Conservation (phyloP, 164 flowering plant species). For the Euptelea pleiosperma region DNA sequence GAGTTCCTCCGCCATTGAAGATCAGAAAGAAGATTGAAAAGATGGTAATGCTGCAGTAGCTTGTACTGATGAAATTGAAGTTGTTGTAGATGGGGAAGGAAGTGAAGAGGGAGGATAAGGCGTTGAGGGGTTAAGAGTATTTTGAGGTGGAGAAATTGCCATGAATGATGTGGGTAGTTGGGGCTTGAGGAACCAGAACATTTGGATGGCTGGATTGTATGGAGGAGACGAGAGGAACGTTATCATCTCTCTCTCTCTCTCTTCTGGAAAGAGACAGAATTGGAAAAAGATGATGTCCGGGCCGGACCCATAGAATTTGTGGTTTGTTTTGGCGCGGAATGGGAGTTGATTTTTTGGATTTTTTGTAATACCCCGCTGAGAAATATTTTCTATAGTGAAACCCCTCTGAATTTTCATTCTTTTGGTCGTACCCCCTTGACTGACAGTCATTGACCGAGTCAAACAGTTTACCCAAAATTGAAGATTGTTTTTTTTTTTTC, state of each 20-base stretch:
- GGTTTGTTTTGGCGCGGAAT: not conserved
- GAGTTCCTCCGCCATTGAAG: constrained; percentile 27
- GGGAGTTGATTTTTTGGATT: no score
- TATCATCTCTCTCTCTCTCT: constrained; percentile 5
- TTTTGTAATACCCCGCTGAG: no score
- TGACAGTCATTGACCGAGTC: no score
- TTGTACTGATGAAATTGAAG: not conserved
- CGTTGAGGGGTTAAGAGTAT: not conserved
- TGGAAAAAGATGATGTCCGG: not conserved
- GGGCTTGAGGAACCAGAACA: constrained; percentile 23
- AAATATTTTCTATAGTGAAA: no score
- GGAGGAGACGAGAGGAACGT: constrained; percentile 27
- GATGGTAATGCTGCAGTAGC: not conserved
- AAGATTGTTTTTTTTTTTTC: no score
- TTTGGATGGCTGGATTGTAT: constrained; percentile 17
- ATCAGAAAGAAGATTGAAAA: not conserved
- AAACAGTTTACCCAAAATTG: no score
- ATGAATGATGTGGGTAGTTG: constrained; percentile 22
- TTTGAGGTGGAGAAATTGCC: constrained; percentile 38
- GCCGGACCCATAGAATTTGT: not conserved
- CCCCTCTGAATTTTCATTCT: no score
- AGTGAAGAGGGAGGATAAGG: constrained; percentile 11
- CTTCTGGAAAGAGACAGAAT: constrained; percentile 5
- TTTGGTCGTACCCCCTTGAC: no score
- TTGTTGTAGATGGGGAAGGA: constrained; percentile 1